Percentiles rank a stretch among this genome's conserved stretches.
phyloP scores from a whole-genome alignment of 148 eudicot genomes.

The Rhododendron molle region DNA sequence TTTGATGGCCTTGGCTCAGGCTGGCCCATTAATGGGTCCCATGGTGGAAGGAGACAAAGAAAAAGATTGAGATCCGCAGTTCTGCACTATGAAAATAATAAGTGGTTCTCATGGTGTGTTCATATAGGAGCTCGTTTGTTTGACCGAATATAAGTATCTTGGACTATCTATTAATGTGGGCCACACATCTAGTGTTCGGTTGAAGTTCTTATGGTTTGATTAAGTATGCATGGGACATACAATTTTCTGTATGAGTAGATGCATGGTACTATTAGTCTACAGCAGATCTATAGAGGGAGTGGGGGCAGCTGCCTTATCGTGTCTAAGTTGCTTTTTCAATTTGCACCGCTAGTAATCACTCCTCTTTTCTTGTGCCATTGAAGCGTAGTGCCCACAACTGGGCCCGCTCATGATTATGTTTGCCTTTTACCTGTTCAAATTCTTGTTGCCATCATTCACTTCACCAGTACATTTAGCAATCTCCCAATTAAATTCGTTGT shows the following conservation, averaged over 20 bases:
- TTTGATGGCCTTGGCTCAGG: neutral
- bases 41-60: neutral
- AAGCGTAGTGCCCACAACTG: neutral
- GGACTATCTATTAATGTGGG: neutral
- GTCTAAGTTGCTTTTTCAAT: neutral
- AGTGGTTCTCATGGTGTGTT: neutral
- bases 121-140: neutral
- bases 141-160: neutral
- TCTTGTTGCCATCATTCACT: neutral
- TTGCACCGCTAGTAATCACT: neutral
- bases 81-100: neutral
- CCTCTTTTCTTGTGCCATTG: neutral
- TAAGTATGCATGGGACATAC: neutral
- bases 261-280: neutral
- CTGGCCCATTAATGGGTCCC: neutral
- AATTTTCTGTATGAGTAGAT: neutral
- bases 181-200: neutral
- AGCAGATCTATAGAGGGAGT: neutral
- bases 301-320: neutral
- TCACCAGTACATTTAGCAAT: neutral
- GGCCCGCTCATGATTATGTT: neutral
- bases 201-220: neutral
- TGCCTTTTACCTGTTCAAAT: neutral
- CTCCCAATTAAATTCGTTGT: neutral
- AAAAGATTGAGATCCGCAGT: neutral